Base-by-base conservation (phyloP, 495 filamentous ascomycete genomes). In the Haplographium delicatum region DNA sequence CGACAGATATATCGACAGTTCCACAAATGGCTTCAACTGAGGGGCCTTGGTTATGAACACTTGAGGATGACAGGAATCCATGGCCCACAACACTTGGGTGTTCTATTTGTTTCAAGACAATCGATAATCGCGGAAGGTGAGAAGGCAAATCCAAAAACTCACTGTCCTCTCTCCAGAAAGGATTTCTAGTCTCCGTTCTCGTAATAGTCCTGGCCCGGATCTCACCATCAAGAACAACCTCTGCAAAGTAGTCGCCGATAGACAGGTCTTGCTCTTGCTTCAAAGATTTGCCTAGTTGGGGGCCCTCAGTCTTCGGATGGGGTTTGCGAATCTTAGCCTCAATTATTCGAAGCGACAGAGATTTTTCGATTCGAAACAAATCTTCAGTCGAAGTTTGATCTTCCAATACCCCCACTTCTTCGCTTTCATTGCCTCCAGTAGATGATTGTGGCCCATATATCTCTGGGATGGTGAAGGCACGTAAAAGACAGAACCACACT, bases 111-210 rank as follows among this genome's bases (percentile, higher is more conserved):
- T 95, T 98, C 41, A 98, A 66, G 2, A 91, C 72, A 44, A 98
- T 75, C n/a, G 84, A 86, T 7, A 86, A 78, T 59, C 81, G 86
- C 7, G 87, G 90, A 30, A 94, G 63, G 7, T 87, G 76, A 0
- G 88, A 75, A 2, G 93, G 89, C 13, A 98, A 74, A 66, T 96
- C 91, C 33, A 72, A 69, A 61, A 96, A 96, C 39, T 86, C 80
- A 58, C 88, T 91, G 34, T 91, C 89, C 70, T 97, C 93, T 24
- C 90, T 76, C 93, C 94, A 99, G 56, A 97, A 95, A 0, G 90
- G 93, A 60, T 82, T 89, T 43, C 79, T 81, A 11, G 86, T 91
- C 47, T 89, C 86, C 50, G 77, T 74, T 65, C 91, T 91, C 18
- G 87, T 83, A 22, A 84, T 84, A 8, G 93, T 96, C 53, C 88